These are phyloP conservation scores for Xylaria arbuscula DNA, from an alignment of 2,329 filamentous ascomycete genomes.

Conservation along the genomic window DNA sequence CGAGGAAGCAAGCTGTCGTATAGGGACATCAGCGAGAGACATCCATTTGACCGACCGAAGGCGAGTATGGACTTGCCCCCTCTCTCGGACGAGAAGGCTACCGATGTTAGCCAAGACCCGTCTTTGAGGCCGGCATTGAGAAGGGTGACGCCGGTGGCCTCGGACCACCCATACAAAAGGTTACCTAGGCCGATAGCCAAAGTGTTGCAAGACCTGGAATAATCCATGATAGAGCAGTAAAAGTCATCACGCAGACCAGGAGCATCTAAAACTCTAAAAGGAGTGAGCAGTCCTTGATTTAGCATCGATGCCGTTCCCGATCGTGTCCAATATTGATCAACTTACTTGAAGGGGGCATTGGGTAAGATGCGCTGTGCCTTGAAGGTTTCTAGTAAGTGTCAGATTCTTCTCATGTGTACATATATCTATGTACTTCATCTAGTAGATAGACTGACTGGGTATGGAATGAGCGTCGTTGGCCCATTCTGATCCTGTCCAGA, in stretches of 20 bases:
- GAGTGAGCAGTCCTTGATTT: constrained; percentile 3
- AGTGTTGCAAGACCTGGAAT: constrained; percentile 77
- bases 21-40: constrained; percentile 81
- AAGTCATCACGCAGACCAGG: constrained; percentile 92
- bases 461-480: constrained; percentile 42
- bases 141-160: constrained; percentile 72
- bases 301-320: constrained; percentile 31
- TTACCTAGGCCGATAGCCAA: constrained; percentile 86
- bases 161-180: constrained; percentile 89
- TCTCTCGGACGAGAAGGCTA: constrained; percentile 86
- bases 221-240: constrained; percentile 92
- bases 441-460: constrained; percentile 37
- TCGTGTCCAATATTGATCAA: neutral
- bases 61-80: constrained; percentile 85
- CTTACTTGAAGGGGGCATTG: constrained; percentile 80
- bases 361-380: constrained; percentile 65
- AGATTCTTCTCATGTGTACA: constrained; percentile 10
- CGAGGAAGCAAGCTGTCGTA: constrained; percentile 74
- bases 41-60: constrained; percentile 81
- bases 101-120: constrained; percentile 76
- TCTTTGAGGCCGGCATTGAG: constrained; percentile 60
- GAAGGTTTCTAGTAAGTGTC: constrained; percentile 35
- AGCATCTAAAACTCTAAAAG: constrained; percentile 80
- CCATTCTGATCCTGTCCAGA: constrained; percentile 59
- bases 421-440: neutral